phyloP scores from a whole-genome alignment of 768 basidiomycete genomes.

The Agaricus bisporus region DNA sequence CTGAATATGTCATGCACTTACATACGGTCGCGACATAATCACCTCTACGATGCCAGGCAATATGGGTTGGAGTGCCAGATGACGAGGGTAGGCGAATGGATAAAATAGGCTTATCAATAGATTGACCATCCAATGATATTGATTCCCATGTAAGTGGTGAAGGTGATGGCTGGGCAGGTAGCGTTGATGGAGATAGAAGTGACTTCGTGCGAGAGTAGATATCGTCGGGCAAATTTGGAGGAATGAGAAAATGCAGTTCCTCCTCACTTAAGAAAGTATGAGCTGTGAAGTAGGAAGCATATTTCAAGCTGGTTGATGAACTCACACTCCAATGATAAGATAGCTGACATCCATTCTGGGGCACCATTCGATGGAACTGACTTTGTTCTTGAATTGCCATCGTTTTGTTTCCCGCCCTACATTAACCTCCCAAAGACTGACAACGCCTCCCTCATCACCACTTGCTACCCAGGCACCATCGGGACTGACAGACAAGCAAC shows the following conservation, averaged over 20 bases:
- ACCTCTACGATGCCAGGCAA: conserved; percentile 90
- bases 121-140: conserved; percentile 35
- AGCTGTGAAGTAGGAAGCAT: conserved; percentile 11
- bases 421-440: conserved; percentile 87
- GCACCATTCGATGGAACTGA: conserved; percentile 91
- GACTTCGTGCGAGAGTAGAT: conserved; percentile 54
- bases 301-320: conserved; percentile 15
- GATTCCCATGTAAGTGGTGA: conserved; percentile 71
- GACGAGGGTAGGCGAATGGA: conserved; percentile 55
- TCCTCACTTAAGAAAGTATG: conserved; percentile 57
- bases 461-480: conserved; percentile 89
- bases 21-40: conserved; percentile 96
- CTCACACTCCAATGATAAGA: conserved; percentile 77
- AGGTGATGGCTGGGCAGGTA: conserved; percentile 46
- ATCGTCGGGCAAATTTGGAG: conserved; percentile 65
- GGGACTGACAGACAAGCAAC: conserved; percentile 77
- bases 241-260: conserved; percentile 70
- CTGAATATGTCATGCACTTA: conserved; percentile 36
- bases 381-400: conserved; percentile 76
- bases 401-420: conserved; percentile 84
- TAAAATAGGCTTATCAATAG: conserved; percentile 51
- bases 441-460: conserved; percentile 83
- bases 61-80: conserved; percentile 70
- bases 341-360: conserved; percentile 78
- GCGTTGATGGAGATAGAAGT: conserved; percentile 56